Conservation (phyloP, 2,329 filamentous ascomycete species). For the Talaromyces sp. region DNA sequence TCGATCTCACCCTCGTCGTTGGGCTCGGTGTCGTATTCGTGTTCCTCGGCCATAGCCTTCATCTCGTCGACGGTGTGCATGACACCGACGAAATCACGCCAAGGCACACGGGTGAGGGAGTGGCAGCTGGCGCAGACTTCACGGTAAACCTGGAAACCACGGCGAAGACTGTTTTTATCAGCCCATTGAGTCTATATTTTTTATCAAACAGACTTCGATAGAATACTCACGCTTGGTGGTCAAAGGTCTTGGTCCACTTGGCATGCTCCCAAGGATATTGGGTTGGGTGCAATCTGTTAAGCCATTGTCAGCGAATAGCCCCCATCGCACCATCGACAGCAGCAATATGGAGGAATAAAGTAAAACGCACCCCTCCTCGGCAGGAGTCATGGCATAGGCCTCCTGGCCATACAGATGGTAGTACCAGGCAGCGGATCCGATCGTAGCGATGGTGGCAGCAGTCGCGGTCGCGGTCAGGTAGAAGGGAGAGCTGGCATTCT, state of each 20-base stretch:
- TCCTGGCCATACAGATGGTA: constrained; percentile 91
- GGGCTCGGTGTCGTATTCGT: constrained; percentile 97
- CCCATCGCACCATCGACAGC: background rate
- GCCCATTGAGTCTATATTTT: constrained; percentile 2
- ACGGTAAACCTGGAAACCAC: constrained; percentile 98
- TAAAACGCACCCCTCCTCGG: constrained; percentile 90
- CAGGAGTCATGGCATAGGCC: constrained; percentile 82
- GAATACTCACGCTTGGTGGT: constrained; percentile 81
- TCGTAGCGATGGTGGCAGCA: constrained; percentile 78
- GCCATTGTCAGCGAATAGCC: constrained; percentile 9
- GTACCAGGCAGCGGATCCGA: constrained; percentile 93
- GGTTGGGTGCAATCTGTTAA: constrained; percentile 75
- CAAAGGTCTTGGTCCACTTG: constrained; percentile 91
- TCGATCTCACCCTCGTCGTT: constrained; percentile 97
- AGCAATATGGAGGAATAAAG: background rate
- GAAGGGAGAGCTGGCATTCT: constrained; percentile 68
- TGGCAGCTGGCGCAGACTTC: constrained; percentile 98
- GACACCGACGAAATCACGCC: constrained; percentile 83
- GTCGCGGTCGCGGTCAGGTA: constrained; percentile 81
- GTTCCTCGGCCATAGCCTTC: constrained; percentile 94
- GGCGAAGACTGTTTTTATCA: constrained; percentile 66
- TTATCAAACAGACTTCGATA: background rate
- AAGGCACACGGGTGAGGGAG: constrained; percentile 89
- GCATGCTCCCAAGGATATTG: constrained; percentile 94
- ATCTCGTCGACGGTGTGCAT: constrained; percentile 96